These are phyloP conservation scores for Sporothrix humicola DNA, from an alignment of 2,329 filamentous ascomycete species.

Conservation along the genomic window DNA sequence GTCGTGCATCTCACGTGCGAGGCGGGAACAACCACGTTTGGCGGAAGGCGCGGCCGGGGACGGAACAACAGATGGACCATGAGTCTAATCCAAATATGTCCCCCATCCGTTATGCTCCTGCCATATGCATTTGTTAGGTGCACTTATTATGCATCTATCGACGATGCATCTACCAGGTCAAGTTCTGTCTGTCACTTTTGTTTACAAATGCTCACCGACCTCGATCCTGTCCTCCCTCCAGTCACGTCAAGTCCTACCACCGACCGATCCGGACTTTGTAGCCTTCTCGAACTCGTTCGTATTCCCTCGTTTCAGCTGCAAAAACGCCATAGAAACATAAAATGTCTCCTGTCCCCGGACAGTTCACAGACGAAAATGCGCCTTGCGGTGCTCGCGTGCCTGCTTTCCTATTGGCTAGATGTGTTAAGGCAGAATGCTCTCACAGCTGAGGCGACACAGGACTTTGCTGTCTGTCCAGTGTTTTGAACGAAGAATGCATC, in stretches of 20 bases:
- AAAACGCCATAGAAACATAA: neutral
- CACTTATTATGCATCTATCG: neutral
- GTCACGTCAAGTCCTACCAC: constrained; percentile 12
- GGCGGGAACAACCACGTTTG: constrained; percentile 1
- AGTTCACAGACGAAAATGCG: constrained; percentile 4
- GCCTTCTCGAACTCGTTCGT: neutral
- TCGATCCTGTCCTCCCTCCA: neutral
- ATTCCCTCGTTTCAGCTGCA: constrained; percentile 13
- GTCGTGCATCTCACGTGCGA: constrained; percentile 17
- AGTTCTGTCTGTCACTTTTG: neutral
- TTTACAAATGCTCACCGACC: no score
- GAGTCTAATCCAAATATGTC: no score
- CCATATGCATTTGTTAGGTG: no score
- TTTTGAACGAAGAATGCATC: no score
- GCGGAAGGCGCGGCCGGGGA: constrained; percentile 26
- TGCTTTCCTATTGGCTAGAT: constrained; percentile 15
- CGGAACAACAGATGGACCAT: constrained; percentile 11
- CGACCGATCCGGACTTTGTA: neutral
- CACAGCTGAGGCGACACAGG: neutral
- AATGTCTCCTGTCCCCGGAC: neutral
- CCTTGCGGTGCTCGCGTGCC: constrained; percentile 28
- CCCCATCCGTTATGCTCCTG: no score
- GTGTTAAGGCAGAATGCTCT: constrained; percentile 21
- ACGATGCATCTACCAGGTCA: constrained; percentile 6
- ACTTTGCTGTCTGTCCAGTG: neutral